These are phyloP conservation scores for Baudoinia panamericana DNA, from an alignment of 495 filamentous ascomycete species.

Conservation along the genomic window DNA sequence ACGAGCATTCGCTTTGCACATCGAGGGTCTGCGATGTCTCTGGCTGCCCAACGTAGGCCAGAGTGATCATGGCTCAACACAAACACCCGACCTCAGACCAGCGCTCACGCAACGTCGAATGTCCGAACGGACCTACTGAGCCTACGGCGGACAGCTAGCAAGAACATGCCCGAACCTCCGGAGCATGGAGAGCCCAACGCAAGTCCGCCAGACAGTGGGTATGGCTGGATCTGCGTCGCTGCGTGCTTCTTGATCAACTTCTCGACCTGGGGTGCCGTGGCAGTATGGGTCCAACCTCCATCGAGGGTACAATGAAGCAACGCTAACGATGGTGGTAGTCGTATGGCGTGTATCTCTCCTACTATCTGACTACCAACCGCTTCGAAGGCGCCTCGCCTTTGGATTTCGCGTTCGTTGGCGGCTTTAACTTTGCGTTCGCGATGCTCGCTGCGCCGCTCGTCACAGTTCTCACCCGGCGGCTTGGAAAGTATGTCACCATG, in stretches of 20 bases:
- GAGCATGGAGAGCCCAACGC: background rate
- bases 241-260: constrained; percentile 27
- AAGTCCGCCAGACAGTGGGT: constrained; percentile 32
- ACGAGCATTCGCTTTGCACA: no score
- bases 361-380: constrained; percentile 32
- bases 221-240: constrained; percentile 34
- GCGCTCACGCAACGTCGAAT: no score
- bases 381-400: constrained; percentile 32
- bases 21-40: no score
- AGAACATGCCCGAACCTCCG: no score
- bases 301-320: no score
- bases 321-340: no score
- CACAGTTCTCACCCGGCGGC: constrained; percentile 27
- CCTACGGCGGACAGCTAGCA: no score
- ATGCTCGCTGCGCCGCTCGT: constrained; percentile 36
- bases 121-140: no score
- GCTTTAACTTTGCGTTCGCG: constrained; percentile 33
- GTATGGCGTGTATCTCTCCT: constrained; percentile 38
- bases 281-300: no score
- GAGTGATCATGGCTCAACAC: no score
- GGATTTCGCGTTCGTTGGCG: constrained; percentile 41
- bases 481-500: constrained; percentile 28
- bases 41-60: no score
- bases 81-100: no score
- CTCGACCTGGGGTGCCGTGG: constrained; percentile 27